Evolutionary conservation across 192 early-diverging fungal genomes (phyloP), one percentile per base, ranked within the genome.

Genomic region (Phycomyces nitens): DNA sequence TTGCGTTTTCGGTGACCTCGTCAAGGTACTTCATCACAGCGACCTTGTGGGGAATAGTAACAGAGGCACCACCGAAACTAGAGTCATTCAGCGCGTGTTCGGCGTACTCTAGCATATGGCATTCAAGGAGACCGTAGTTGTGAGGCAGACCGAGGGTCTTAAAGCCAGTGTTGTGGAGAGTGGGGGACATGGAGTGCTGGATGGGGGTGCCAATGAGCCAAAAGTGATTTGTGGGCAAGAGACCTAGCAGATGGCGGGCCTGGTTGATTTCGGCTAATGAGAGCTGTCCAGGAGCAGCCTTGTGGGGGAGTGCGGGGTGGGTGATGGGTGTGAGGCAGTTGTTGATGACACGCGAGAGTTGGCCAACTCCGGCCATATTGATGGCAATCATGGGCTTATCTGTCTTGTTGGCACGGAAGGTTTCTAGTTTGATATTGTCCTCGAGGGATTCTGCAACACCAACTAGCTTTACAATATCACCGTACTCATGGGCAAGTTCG

Each of bases 11-110:
- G 6, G 88, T 89, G 34, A 95, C 71, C 52, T 78, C 55, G 65
- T 87, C 81, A 38, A 93, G 73, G 49, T 95, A 80, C 22, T 80
- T 77, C 50, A 97, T 85, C n/a, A 97, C 85, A 11, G 83, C 83
- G 50, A 92, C 77, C 82, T 99, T 99, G 70, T 92, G 86, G 56
- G 97, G 97, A 53, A 98, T 98, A 3, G 97, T 99, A 1, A 99
- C 91, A 18, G 89, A 92, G 1, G 91, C 93, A 56, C 97, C 97
- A 51, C 95, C 94, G 87, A 97, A 98, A 53, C 82, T 65, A 6
- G 73, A 24, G 53, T 74, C 53, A 16, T 80, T 44, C 41, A 87
- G 68, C 16, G 72, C 71, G n/a, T 74, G 73, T 38, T 86, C 70
- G 53, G 85, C 87, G 27, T 81, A 73, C 16, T 83, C 78, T 8